Conservation (phyloP, 257 asterid genomes). For the Solanum tarapatanum region DNA sequence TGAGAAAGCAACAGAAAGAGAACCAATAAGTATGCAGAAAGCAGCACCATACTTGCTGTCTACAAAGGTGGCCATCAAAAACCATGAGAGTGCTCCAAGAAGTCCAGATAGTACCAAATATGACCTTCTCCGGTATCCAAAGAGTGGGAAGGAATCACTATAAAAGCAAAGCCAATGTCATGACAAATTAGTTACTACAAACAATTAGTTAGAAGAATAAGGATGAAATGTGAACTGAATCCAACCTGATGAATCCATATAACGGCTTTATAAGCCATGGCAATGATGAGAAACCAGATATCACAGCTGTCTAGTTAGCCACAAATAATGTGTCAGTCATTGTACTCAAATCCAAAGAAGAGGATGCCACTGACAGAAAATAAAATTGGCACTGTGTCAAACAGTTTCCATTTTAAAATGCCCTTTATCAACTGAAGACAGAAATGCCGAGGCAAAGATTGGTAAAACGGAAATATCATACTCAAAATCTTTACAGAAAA, state of each 20-base stretch:
- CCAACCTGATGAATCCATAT: conserved; percentile 89
- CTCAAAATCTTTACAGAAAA: background rate
- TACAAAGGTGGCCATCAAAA: conserved; percentile 81
- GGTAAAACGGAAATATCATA: background rate
- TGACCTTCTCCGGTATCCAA: conserved; percentile 93
- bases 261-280: conserved; percentile 97
- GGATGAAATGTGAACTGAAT: conserved; percentile 1
- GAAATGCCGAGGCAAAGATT: background rate
- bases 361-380: background rate
- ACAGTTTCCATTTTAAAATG: background rate
- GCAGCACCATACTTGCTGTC: conserved; percentile 84
- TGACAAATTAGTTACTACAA: background rate
- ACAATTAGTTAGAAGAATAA: conserved; percentile 6
- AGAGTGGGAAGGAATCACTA: conserved; percentile 89
- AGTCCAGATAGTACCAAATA: conserved; percentile 92
- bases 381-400: background rate
- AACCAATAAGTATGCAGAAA: conserved; percentile 84
- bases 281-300: conserved; percentile 75
- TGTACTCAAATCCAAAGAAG: background rate
- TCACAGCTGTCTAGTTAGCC: conserved; percentile 82
- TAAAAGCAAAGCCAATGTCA: background rate
- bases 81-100: conserved; percentile 91
- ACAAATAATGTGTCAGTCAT: conserved; percentile 32
- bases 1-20: conserved; percentile 93
- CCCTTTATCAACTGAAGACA: background rate